Evolutionary conservation across 2,329 filamentous ascomycete genomes (phyloP).

Genomic region (Cercospora janseana): DNA sequence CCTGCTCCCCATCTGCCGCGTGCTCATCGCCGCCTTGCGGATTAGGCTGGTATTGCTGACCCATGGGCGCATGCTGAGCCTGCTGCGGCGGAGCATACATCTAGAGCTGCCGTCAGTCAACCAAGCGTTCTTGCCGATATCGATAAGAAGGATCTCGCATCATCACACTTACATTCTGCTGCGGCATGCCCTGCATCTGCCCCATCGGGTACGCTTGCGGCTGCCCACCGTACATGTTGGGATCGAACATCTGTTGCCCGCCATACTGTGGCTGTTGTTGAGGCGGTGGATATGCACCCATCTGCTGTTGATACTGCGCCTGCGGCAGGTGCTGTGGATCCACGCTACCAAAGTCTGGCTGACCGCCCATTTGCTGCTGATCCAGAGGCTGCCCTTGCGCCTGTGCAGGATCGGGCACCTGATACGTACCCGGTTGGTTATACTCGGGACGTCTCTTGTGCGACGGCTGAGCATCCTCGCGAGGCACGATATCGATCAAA

Average conservation of each 20-base stretch:
- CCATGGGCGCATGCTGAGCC: conserved; percentile 39
- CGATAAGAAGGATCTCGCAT: neutral
- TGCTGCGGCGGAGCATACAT: conserved; percentile 26
- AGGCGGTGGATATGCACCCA: conserved; percentile 79
- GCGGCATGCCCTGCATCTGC: conserved; percentile 36
- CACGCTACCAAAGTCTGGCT: conserved; percentile 36
- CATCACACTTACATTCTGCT: conserved; percentile 27
- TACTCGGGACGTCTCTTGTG: conserved; percentile 63
- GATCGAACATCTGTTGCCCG: conserved; percentile 73
- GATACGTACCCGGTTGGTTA: conserved; percentile 44
- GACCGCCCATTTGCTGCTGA: conserved; percentile 34
- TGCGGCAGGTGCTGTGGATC: conserved; percentile 36
- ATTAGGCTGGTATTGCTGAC: conserved; percentile 40
- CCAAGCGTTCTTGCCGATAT: conserved; percentile 15
- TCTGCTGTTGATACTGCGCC: conserved; percentile 68
- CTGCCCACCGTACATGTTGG: conserved; percentile 67
- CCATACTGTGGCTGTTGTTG: conserved; percentile 76
- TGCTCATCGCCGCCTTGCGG: conserved; percentile 41
- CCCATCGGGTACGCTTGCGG: conserved; percentile 32
- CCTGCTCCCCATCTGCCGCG: conserved; percentile 48
- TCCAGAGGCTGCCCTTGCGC: conserved; percentile 41
- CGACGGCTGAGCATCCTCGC: conserved; percentile 85
- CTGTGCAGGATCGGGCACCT: conserved; percentile 52
- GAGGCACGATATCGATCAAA: conserved; percentile 95
- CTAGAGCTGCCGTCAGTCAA: conserved; percentile 25